These are phyloP conservation scores for Lippia alba DNA, from an alignment of 305 asterid genomes.

Conservation along the genomic window DNA sequence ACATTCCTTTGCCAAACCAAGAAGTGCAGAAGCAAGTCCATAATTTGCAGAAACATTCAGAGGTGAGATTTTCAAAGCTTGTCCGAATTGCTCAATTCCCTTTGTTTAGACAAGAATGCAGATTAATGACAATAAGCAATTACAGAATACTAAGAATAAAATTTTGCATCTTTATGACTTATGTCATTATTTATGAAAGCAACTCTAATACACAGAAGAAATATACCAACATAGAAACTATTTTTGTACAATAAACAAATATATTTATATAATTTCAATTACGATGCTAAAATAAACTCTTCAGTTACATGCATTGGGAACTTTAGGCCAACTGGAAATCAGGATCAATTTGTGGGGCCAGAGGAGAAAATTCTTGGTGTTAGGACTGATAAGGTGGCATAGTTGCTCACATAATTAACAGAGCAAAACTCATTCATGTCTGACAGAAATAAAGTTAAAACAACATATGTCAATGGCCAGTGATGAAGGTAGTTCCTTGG, in stretches of 20 bases:
- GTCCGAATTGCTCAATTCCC: slow-evolving; percentile 88
- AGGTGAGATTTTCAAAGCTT: slow-evolving; percentile 75
- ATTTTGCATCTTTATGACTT: too few relatives aligned
- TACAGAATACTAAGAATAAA: slow-evolving; percentile 24
- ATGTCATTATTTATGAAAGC: too few relatives aligned
- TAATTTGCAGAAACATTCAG: slow-evolving; percentile 74
- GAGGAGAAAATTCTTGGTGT: neutral
- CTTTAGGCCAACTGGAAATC: too few relatives aligned
- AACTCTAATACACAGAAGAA: too few relatives aligned
- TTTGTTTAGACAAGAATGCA: slow-evolving; percentile 38
- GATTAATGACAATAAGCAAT: slow-evolving; percentile 18
- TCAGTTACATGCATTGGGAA: too few relatives aligned
- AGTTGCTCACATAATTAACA: neutral
- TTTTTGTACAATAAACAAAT: too few relatives aligned
- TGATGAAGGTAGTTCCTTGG: neutral
- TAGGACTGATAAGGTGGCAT: slow-evolving; percentile 1
- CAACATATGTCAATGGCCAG: neutral
- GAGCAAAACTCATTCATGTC: neutral
- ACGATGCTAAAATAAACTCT: too few relatives aligned
- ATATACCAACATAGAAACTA: too few relatives aligned
- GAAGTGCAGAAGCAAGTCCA: slow-evolving; percentile 91
- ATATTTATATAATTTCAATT: too few relatives aligned
- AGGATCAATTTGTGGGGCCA: neutral
- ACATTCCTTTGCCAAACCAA: slow-evolving; percentile 88
- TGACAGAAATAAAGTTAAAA: neutral